phyloP scores from a whole-genome alignment of 371 early-diverging fungal species.

The Mortierella sp. region DNA sequence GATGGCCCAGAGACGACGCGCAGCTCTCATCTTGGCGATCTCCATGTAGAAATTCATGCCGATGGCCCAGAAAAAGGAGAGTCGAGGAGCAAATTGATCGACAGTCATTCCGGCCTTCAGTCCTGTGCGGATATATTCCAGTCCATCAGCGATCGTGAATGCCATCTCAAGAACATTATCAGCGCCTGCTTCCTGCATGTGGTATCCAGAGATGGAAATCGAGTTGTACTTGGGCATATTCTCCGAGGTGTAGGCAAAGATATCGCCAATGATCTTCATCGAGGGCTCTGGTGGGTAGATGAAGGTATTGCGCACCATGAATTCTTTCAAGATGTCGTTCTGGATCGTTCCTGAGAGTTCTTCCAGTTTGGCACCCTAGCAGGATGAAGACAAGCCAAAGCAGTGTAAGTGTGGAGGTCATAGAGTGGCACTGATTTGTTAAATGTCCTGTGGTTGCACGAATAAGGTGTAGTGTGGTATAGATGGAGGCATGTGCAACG shows the following conservation, averaged over 20 bases:
- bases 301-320: constrained; percentile 93
- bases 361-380: constrained; percentile 72
- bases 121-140: constrained; percentile 83
- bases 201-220: constrained; percentile 91
- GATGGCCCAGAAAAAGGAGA: constrained; percentile 92
- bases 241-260: constrained; percentile 84
- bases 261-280: constrained; percentile 88
- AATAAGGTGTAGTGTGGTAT: too few relatives aligned
- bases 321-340: constrained; percentile 91
- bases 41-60: constrained; percentile 96
- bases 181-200: constrained; percentile 92
- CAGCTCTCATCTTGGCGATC: constrained; percentile 90
- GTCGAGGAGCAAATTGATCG: constrained; percentile 87
- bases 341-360: constrained; percentile 89
- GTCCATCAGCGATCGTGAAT: constrained; percentile 88
- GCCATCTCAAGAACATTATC: constrained; percentile 86
- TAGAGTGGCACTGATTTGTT: too few relatives aligned
- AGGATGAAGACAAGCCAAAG: neutral
- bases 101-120: constrained; percentile 85
- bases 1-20: constrained; percentile 84
- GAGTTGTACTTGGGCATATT: constrained; percentile 93
- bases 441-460: too few relatives aligned
- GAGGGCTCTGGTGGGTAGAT: constrained; percentile 89
- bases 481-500: too few relatives aligned
- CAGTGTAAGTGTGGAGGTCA: too few relatives aligned